Base-by-base conservation (phyloP, 164 flowering plant genomes). In the Piper longum region DNA sequence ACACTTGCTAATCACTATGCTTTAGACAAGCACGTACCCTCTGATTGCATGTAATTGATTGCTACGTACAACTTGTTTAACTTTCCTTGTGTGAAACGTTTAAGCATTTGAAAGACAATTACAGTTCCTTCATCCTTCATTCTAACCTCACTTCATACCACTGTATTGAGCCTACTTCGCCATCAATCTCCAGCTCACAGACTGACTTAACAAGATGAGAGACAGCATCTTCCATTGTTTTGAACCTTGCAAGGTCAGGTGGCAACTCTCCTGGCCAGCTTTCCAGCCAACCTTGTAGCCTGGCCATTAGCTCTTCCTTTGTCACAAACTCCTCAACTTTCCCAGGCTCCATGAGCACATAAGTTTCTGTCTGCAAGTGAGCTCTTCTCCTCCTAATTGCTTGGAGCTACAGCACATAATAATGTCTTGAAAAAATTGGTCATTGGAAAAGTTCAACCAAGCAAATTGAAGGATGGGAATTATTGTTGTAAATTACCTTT, bases 101-200 rank as follows among this genome's bases (percentile, higher is more conserved):
- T 26, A 0, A 26, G 36, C 36, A 26, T 26, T 26, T 26, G 2
- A 26, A 26, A 26, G 36, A 26, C 36, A 26, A 26, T 26, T 26
- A 26, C 36, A 26, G 36, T 56, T 56, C 17, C 4, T 26, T 41
- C 4, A 54, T 61, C 45, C 7, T 6, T 83, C 69, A 82, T 51
- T 91, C 89, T 39, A 86, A 57, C 9, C 91, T 80, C 67, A 91
- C 92, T 75, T 89, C 77, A 54, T 83, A 92, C 95, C 95, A 92
- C 59, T 92, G 96, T 59, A 89, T 65, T 0, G 91, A 81, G 63
- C 98, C 95, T 17, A 85, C 87, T 67, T 87, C 91, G 12, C 93
- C 93, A 59, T 85, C 86, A 17, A 92, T 80, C 70, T 89, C 93
- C 44, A 92, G 88, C 69, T 89, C 98, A 64, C 96, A 92, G 18